Evolutionary conservation across 2,329 filamentous ascomycete species (phyloP).

Genomic region (Aspergillus brunneoviolaceus): DNA sequence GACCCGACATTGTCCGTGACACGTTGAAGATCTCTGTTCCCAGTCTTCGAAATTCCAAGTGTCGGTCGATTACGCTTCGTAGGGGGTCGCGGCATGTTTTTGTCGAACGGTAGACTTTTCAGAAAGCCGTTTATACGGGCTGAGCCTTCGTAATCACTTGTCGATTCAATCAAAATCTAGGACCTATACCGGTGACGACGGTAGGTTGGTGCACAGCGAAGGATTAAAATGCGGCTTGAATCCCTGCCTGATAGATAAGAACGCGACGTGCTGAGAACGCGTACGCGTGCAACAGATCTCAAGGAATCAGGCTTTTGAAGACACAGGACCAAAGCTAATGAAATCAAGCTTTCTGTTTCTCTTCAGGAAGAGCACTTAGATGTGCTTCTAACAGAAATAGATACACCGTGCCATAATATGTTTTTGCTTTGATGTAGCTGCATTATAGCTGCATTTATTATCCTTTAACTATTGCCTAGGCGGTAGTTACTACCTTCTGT

Average conservation of each 20-base stretch:
- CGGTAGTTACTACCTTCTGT: no score
- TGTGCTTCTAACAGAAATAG: no score
- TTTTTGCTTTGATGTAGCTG: no score
- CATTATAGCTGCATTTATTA: no score
- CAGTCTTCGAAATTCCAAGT: constrained; percentile 8
- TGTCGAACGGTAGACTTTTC: background rate
- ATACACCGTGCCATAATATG: no score
- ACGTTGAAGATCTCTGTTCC: constrained; percentile 6
- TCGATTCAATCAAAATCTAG: background rate
- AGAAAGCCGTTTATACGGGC: background rate
- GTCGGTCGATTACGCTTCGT: constrained; percentile 26
- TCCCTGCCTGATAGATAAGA: background rate
- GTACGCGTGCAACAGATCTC: background rate
- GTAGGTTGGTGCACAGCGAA: background rate
- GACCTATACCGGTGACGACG: background rate
- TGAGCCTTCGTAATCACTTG: background rate
- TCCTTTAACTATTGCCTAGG: no score
- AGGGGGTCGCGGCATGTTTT: constrained; percentile 30
- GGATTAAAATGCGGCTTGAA: background rate
- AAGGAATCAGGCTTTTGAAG: background rate
- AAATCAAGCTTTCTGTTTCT: no score
- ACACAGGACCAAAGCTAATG: no score
- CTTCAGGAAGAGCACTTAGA: no score
- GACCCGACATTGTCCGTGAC: background rate
- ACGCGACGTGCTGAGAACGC: background rate